Evolutionary conservation across 768 basidiomycete genomes (phyloP).

Genomic region (Coprinopsis strossmayeri): DNA sequence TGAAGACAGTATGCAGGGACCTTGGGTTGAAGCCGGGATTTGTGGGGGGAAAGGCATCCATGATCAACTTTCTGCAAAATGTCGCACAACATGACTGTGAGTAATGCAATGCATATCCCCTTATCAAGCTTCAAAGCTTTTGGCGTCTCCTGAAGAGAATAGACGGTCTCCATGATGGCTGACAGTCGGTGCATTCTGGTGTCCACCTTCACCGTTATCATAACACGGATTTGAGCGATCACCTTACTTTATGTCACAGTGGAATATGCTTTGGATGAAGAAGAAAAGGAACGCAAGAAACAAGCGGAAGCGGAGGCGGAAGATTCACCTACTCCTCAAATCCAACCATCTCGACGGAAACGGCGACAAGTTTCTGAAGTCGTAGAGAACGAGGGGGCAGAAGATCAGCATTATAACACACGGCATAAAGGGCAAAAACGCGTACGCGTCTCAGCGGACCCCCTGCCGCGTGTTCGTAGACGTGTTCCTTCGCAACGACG

Average conservation of each 20-base stretch:
- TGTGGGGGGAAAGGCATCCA: too few species aligned
- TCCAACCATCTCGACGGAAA: neutral
- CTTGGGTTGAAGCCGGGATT: too few species aligned
- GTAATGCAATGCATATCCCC: neutral
- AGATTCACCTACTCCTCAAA: neutral
- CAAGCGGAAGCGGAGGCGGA: neutral
- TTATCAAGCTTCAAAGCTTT: neutral
- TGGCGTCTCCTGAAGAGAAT: neutral
- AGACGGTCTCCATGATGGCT: neutral
- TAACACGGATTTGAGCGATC: neutral
- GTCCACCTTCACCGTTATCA: neutral
- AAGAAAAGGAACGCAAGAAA: neutral
- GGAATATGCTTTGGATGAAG: neutral
- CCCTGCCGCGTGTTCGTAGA: neutral
- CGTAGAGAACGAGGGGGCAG: neutral
- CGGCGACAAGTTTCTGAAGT: neutral
- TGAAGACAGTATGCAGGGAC: too few species aligned
- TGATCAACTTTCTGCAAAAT: neutral
- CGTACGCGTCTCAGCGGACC: neutral
- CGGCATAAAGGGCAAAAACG: neutral
- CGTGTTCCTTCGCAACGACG: neutral
- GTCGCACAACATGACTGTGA: neutral
- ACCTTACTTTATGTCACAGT: neutral
- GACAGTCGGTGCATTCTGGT: neutral
- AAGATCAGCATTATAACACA: neutral